Base-by-base conservation (phyloP, 169 alveolate genomes). In the Plasmodium gonderi region DNA sequence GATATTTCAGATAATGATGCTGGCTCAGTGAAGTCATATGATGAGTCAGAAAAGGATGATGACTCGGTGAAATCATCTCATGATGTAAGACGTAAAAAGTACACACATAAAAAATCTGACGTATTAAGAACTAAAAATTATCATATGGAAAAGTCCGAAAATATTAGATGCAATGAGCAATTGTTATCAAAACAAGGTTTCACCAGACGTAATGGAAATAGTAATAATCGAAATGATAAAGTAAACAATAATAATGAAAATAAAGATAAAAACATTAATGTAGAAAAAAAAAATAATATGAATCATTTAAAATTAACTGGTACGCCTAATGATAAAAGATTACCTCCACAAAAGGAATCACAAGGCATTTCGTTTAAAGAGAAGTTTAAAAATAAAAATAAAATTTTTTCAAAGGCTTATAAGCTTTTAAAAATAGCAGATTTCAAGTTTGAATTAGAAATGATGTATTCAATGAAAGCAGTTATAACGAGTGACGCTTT, bases 371-470 rank as follows among this genome's bases (percentile, higher is more conserved):
- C 69, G 23, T 5, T 6, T 54, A 9, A 54, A 54, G 69, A 54
- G n/a, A 74, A 6, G 60, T 4, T 36, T 74, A 74, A 38, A 38
- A 17, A 12, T 14, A 74, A 74, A 74, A n/a, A 2, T 12, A 38
- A 54, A 11, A 3, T 74, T 9, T 74, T 74, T 1, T 33, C 3
- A 33, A 74, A n/a, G 49, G 6, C 36, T 14, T 38, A 38, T n/a
- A 36, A 74, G 3, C 9, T 74, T 14, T 14, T 74, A 23, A 31
- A 74, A 40, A 74, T 17, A 74, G n/a, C 26, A 74, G 80, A 74
- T 74, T 74, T 12, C 42, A 74, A 1, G 47, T 74, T 74, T 74
- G 80, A 74, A 74, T 38, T 74, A 74, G 64, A 74, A 74, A 17
- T 74, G 0, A 38, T 74, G 29, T 38, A 38, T 5, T 74, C 54